These are phyloP conservation scores for Tetrapyrgos nigripes DNA, from an alignment of 1,284 basidiomycete genomes.

Conservation along the genomic window DNA sequence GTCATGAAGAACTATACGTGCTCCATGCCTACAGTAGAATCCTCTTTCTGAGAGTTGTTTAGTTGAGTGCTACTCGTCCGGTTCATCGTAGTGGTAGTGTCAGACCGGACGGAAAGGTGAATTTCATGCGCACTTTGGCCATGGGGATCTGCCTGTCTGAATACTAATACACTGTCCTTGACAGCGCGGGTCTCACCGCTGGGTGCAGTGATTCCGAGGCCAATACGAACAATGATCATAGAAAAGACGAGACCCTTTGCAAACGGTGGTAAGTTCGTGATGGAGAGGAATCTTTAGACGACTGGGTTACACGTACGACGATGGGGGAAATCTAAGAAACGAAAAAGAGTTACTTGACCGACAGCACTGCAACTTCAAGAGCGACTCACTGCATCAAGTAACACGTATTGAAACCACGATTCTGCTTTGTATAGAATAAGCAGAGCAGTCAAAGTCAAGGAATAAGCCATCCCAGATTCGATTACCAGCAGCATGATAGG, in stretches of 20 bases:
- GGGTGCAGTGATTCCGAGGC: slow-evolving; percentile 31
- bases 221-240: slow-evolving; percentile 42
- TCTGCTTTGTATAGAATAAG: slow-evolving; percentile 39
- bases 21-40: too few relatives aligned
- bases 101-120: too few relatives aligned
- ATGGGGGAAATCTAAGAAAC: slow-evolving; percentile 34
- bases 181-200: slow-evolving; percentile 15
- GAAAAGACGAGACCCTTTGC: slow-evolving; percentile 40
- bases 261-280: not conserved
- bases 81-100: too few relatives aligned
- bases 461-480: slow-evolving; percentile 51
- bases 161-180: not conserved
- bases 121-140: not conserved
- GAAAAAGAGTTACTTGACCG: not conserved
- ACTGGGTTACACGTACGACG: slow-evolving; percentile 32
- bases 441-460: slow-evolving; percentile 37
- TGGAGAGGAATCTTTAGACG: not conserved
- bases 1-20: too few relatives aligned
- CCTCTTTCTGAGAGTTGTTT: too few relatives aligned
- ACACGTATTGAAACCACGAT: slow-evolving; percentile 45
- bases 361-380: not conserved
- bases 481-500: slow-evolving; percentile 43
- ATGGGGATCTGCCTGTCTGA: not conserved
- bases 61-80: too few relatives aligned
- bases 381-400: slow-evolving; percentile 42